Evolutionary conservation across 1,284 basidiomycete species (phyloP).

Genomic region (Papiliotrema terrestris): DNA sequence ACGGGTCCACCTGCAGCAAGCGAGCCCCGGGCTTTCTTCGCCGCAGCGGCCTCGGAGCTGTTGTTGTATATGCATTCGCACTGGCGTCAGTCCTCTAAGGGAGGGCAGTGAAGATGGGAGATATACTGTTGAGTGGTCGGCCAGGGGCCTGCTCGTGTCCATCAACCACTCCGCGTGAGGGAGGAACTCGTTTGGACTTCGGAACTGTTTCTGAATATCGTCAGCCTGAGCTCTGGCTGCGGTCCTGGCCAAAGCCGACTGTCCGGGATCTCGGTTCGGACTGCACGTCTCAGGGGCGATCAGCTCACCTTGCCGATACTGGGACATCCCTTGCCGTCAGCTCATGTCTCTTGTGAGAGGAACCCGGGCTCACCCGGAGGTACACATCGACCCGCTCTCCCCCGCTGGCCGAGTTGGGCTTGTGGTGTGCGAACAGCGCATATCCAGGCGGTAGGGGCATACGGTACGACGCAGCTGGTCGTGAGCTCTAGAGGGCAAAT

Average conservation of each 20-base stretch:
- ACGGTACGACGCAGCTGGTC: conserved; percentile 10
- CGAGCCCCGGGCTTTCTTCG: not conserved
- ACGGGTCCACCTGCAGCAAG: not conserved
- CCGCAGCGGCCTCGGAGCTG: not conserved
- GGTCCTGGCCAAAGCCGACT: not conserved
- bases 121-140: conserved; percentile 25
- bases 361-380: conserved; percentile 24
- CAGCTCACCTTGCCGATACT: conserved; percentile 20
- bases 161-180: conserved; percentile 38
- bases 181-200: conserved; percentile 29
- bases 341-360: not conserved
- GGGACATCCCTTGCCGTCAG: conserved; percentile 22
- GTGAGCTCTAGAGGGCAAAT: not conserved
- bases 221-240: no score
- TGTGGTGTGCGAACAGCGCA: conserved; percentile 29
- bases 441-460: conserved; percentile 32
- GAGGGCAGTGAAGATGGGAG: no score
- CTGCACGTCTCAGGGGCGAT: no score
- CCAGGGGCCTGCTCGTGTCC: conserved; percentile 21
- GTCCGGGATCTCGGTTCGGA: no score
- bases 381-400: conserved; percentile 30
- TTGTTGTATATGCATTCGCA: conserved; percentile 35
- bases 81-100: conserved; percentile 14
- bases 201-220: conserved; percentile 11
- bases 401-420: conserved; percentile 17